Conservation (phyloP, 768 basidiomycete species). For the Mycena metata region DNA sequence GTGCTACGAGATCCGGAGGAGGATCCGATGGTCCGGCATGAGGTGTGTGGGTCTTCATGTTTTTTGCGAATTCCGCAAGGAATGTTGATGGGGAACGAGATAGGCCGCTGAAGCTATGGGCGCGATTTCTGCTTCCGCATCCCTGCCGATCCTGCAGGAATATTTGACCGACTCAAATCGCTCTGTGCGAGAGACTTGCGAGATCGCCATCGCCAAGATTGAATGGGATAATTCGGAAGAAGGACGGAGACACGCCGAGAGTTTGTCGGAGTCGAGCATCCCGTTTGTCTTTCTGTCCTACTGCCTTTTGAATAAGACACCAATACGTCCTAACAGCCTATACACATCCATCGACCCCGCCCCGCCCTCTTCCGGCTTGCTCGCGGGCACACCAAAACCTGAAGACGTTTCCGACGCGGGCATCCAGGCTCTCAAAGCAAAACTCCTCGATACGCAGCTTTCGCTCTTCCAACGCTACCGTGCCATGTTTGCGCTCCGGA, state of each 20-base stretch:
- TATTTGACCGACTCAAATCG: slow-evolving; percentile 80
- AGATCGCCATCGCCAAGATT: slow-evolving; percentile 96
- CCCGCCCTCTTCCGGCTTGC: slow-evolving; percentile 77
- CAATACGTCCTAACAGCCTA: slow-evolving; percentile 46
- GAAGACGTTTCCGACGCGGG: slow-evolving; percentile 61
- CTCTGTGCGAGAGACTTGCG: slow-evolving; percentile 93
- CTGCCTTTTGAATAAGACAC: slow-evolving; percentile 42
- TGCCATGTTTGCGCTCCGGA: slow-evolving; percentile 97
- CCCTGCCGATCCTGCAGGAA: slow-evolving; percentile 77
- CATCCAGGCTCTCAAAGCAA: slow-evolving; percentile 68
- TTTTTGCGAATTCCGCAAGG: background rate
- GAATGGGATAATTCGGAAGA: slow-evolving; percentile 90
- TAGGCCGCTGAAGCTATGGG: slow-evolving; percentile 99
- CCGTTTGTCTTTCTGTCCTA: slow-evolving; percentile 52
- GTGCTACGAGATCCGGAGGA: slow-evolving; percentile 79
- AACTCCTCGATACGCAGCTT: slow-evolving; percentile 72
- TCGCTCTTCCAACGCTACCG: slow-evolving; percentile 94
- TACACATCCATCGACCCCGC: slow-evolving; percentile 94
- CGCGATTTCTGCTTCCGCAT: slow-evolving; percentile 81
- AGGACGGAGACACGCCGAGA: slow-evolving; percentile 62
- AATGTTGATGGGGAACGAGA: slow-evolving; percentile 35
- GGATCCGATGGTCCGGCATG: slow-evolving; percentile 98
- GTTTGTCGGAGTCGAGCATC: slow-evolving; percentile 46
- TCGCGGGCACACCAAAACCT: slow-evolving; percentile 66
- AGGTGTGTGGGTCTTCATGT: slow-evolving; percentile 65